Evolutionary conservation across 2,329 filamentous ascomycete genomes (phyloP).

Genomic region (Dactylellina leptospora): DNA sequence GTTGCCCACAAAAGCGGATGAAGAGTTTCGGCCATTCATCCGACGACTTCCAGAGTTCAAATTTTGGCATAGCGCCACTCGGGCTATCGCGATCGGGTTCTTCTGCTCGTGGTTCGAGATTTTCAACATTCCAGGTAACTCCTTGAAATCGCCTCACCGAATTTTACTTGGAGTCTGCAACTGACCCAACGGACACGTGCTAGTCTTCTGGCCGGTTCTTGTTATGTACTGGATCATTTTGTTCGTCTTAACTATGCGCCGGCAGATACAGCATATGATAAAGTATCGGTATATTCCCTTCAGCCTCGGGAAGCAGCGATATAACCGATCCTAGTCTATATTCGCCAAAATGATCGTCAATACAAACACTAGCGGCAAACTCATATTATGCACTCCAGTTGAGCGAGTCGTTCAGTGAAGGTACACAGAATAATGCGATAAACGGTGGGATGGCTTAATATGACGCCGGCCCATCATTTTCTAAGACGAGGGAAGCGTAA

Average conservation of each 20-base stretch:
- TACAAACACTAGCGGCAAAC: too few relatives aligned
- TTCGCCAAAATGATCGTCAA: too few relatives aligned
- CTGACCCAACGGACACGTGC: too few relatives aligned
- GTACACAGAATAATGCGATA: too few relatives aligned
- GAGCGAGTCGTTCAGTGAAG: too few relatives aligned
- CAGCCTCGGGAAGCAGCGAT: constrained; percentile 86
- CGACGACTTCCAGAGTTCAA: constrained; percentile 97
- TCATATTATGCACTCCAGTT: too few relatives aligned
- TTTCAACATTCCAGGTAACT: constrained; percentile 79
- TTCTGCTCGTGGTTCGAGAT: constrained; percentile 89
- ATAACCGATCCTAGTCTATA: constrained; percentile 62
- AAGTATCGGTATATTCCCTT: constrained; percentile 99
- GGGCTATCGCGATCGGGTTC: constrained; percentile 83
- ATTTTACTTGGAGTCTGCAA: too few relatives aligned
- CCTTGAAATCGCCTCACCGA: too few relatives aligned
- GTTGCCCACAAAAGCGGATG: constrained; percentile 92
- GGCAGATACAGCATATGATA: constrained; percentile 99
- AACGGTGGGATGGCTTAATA: too few relatives aligned
- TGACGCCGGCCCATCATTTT: too few relatives aligned
- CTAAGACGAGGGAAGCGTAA: too few relatives aligned
- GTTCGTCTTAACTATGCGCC: constrained; percentile 95
- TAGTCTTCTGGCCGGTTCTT: constrained; percentile 96
- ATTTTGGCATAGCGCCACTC: constrained; percentile 97
- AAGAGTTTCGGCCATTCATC: constrained; percentile 98
- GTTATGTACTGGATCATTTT: constrained; percentile 99